Percentiles rank a stretch among this genome's conserved stretches.
Conservation (phyloP, 164 flowering plant genomes). For the Dillenia suffruticosa region DNA sequence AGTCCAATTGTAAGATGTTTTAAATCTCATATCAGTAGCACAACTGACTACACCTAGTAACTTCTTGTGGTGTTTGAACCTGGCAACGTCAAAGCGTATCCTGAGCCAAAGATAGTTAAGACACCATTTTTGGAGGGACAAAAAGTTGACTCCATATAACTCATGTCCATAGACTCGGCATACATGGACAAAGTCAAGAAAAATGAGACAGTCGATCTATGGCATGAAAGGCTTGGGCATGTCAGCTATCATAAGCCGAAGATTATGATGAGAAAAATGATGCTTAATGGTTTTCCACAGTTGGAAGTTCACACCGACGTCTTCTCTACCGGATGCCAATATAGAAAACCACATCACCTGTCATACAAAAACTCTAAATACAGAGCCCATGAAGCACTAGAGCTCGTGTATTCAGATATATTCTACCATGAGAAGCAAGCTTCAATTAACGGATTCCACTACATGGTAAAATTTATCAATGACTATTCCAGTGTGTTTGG, state of each 20-base stretch:
- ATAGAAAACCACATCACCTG: background rate
- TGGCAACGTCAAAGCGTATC: background rate
- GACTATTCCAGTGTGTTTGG: slow-evolving; percentile 14
- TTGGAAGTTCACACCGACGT: background rate
- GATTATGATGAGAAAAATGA: background rate
- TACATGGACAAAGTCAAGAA: background rate
- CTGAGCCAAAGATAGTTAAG: background rate
- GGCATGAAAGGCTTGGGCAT: slow-evolving; percentile 3
- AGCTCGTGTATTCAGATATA: slow-evolving; percentile 12
- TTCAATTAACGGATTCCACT: slow-evolving; percentile 2
- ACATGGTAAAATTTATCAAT: slow-evolving; percentile 19
- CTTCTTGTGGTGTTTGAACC: slow-evolving; percentile 5
- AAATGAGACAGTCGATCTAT: background rate
- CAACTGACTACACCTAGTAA: background rate
- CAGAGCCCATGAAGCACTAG: slow-evolving; percentile 8
- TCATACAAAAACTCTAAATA: slow-evolving; percentile 11
- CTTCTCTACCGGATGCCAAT: background rate
- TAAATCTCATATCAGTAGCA: background rate
- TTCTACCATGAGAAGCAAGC: slow-evolving; percentile 8
- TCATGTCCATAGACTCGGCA: background rate
- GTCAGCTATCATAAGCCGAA: slow-evolving; percentile 3
- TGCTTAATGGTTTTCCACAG: background rate
- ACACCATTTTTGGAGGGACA: background rate
- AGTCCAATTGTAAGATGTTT: slow-evolving; percentile 2
- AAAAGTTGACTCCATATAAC: background rate